Base-by-base conservation (phyloP, 208 protist species). In the Trypanosoma rangeli region DNA sequence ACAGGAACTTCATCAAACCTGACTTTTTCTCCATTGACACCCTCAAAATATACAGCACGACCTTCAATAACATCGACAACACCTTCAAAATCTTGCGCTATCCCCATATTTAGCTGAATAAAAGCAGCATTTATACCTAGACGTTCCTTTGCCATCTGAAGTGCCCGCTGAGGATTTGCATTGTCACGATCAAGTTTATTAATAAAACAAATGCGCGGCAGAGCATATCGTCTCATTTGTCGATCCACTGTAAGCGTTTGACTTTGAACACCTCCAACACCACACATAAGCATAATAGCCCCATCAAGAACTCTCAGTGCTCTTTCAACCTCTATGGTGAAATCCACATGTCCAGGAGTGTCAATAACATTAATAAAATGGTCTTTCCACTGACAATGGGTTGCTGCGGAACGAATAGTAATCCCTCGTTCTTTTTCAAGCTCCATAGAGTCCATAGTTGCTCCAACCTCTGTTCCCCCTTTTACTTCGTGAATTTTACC, bases 301-400 rank as follows among this genome's bases (percentile, higher is more conserved):
- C 98, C 99, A 71, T 99, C 99, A 39, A 99, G 86, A 58, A 99
- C 98, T 72, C 98, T 94, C 63, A 99, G 89, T n/a, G 98, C 91
- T 31, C 98, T 87, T 78, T 98, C 94, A 50, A 99, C 98, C 78
- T 99, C 99, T 58, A 99, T 99, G 49, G 99, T 99, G 85, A 99
- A 99, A 89, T 99, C 99, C 15, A 99, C 98, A 87, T 99, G 99
- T 49, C 98, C 98, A 37, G 98, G 99, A 22, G 99, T 99, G 87
- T 99, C 99, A 74, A 99, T 99, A 62, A 99, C 95, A 82, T 99
- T 99, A 74, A 99, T 98, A 62, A 95, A 87, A 68, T 82, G 78
- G 49, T 97, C 95, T 28, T 90, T 89, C 98, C 99, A 99, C 24
- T 76, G 73, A 63, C 87, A 96, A 80, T 99, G 97, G 35, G 98